Evolutionary conservation across 2,329 filamentous ascomycete genomes (phyloP), one percentile per base, ranked within the genome.

Genomic region (Pseudocercospora fuligena): DNA sequence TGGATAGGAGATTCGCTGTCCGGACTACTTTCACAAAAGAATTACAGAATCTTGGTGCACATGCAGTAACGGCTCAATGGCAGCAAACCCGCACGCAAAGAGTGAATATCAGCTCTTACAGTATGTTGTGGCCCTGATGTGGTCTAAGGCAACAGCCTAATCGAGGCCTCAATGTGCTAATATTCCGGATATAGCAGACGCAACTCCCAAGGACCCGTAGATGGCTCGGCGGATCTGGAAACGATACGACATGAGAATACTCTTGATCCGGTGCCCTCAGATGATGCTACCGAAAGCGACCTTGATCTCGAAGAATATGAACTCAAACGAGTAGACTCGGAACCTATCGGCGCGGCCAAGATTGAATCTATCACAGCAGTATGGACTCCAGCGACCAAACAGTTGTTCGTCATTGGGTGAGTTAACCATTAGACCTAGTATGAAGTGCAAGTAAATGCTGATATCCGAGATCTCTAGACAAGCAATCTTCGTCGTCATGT

Each of bases 401-500:
- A 19, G 12, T 11, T 33, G 8, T 58, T 58, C 54, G 54, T 58
- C 6, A 36, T 58, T 23, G 54, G 54, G 54, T 58, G 11, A 12
- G 51, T 40, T 2, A 33, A 12, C 5, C 11, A 33, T 2, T 14
- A 33, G 11, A 33, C 8, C 11, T 14, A 2, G 12, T 12, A 12
- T 12, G 31, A 12, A 33, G 31, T 5, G 11, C 11, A 2, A 12
- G 31, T n/a, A 29, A 29, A 7, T n/a, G 36, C 36, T 27, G 12
- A 51, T 7, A 6, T 6, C 2, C 46, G 36, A 40, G 5, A 16
- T 6, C 25, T n/a, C 14, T 19, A 58, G 54, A n/a, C 54, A 58
- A 36, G 29, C 27, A 9, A 58, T 58, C n/a, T 58, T 58, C 54
- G 54, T 58, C 31, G 29, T 58, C 54, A 58, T 58, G 54, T 58